Evolutionary conservation across 2,329 filamentous ascomycete species (phyloP).

Genomic region (Hypoxylon rubiginosum): DNA sequence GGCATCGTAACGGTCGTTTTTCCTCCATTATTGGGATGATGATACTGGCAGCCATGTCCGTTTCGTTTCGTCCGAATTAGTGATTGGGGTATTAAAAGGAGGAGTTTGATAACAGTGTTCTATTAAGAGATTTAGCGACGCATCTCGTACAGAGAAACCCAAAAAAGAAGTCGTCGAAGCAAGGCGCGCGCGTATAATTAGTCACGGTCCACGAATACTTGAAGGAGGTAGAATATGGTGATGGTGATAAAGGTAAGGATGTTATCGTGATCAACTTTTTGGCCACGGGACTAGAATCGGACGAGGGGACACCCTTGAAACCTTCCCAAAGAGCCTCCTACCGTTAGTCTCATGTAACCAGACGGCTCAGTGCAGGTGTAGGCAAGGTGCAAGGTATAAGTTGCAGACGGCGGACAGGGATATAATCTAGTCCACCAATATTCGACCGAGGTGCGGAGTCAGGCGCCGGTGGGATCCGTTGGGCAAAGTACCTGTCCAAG

Average conservation of each 20-base stretch:
- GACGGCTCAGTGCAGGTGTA: conserved; percentile 15
- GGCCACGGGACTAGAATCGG: conserved; percentile 23
- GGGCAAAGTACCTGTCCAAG: neutral
- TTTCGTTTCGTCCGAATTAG: conserved; percentile 8
- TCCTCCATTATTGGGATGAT: conserved; percentile 51
- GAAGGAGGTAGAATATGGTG: neutral
- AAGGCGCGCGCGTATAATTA: conserved; percentile 6
- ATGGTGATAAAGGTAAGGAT: conserved; percentile 21
- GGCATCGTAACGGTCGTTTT: conserved; percentile 45
- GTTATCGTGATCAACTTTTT: conserved; percentile 23
- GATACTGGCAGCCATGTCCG: conserved; percentile 48
- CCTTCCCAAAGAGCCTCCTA: conserved; percentile 39
- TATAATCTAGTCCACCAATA: neutral
- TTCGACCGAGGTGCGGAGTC: conserved; percentile 7
- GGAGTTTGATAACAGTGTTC: conserved; percentile 6
- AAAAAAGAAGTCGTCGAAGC: conserved; percentile 3
- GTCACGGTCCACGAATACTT: neutral
- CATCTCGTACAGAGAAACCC: conserved; percentile 16
- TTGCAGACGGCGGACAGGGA: conserved; percentile 3
- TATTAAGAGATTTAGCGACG: conserved; percentile 13
- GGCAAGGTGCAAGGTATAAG: neutral
- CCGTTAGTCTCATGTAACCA: conserved; percentile 28
- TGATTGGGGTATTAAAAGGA: neutral
- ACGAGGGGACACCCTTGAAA: conserved; percentile 7
- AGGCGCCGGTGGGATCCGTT: conserved; percentile 16